Evolutionary conservation across 768 basidiomycete species (phyloP), one percentile per base, ranked within the genome.

Genomic region (Pleurotus cornucopiae): DNA sequence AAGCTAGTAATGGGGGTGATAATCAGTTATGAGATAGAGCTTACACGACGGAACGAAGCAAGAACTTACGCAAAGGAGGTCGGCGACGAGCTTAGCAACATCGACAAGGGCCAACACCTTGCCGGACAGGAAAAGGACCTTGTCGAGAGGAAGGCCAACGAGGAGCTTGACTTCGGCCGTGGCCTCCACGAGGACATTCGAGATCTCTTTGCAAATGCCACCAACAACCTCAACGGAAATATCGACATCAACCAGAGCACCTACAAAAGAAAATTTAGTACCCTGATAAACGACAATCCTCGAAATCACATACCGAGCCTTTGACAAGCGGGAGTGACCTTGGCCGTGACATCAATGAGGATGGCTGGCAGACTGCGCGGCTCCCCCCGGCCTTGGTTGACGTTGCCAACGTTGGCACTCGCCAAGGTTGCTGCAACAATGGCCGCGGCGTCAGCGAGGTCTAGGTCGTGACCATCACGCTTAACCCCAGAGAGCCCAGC

Each of bases 51-150:
- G 20, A 20, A 18, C 18, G 18, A 18, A 18, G 18, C 18, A 18
- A 20, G 20, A 5, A 61, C 64, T 7, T 46, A 68, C 67, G n/a
- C 41, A 6, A 20, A 69, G 53, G 21, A 69, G 56, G 55, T 61
- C 53, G 38, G 55, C 58, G 14, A 69, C 48, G 20, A 65, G 25
- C 14, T 41, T 12, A 14, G 60, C 61, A 20, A 67, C 23, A 16
- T 49, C 60, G 13, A 45, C 6, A 38, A 66, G 21, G 20, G 55
- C 51, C 39, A 62, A 39, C 30, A 63, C 52, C 21, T 58, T 46
- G 21, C 64, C 63, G 5, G 34, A 44, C 6, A 63, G n/a, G 3
- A 5, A 34, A 26, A 62, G 57, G 21, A 62, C 57, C 16, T 48
- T 34, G 2, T 46, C 61, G 7, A 61, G 44, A 5, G 67, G 63